Evolutionary conservation across 2,329 filamentous ascomycete species (phyloP).

Genomic region (Cercospora canescens): DNA sequence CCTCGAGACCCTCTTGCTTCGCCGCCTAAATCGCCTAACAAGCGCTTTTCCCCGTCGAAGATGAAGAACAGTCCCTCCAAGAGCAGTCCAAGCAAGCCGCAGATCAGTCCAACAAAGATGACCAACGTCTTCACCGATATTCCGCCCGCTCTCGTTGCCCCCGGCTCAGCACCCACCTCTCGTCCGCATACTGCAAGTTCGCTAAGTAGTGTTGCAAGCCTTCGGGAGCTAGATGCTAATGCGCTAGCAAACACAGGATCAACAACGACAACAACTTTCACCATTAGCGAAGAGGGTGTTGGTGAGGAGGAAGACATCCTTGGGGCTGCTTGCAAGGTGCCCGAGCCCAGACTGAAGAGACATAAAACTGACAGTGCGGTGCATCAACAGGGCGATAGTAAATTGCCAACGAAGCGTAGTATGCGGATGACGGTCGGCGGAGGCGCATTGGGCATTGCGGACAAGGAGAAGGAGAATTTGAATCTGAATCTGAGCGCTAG

Average conservation of each 20-base stretch:
- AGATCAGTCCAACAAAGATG: slow-evolving; percentile 32
- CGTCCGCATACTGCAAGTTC: slow-evolving; percentile 32
- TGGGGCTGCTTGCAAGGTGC: slow-evolving; percentile 25
- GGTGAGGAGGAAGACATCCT: slow-evolving; percentile 3
- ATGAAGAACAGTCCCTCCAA: slow-evolving; percentile 15
- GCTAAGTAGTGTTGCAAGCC: slow-evolving; percentile 29
- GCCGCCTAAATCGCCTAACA: slow-evolving; percentile 36
- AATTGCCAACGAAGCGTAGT: slow-evolving; percentile 45
- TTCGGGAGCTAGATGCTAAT: slow-evolving; percentile 53
- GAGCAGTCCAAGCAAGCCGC: slow-evolving; percentile 32
- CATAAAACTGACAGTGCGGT: slow-evolving; percentile 38
- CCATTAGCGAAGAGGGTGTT: slow-evolving; percentile 35
- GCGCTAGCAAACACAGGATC: slow-evolving; percentile 31
- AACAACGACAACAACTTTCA: slow-evolving; percentile 23
- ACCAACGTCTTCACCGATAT: slow-evolving; percentile 36
- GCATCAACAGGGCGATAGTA: slow-evolving; percentile 35
- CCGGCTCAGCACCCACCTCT: slow-evolving; percentile 27
- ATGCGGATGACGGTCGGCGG: slow-evolving; percentile 45
- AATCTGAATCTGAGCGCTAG: slow-evolving; percentile 46
- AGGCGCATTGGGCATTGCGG: slow-evolving; percentile 17
- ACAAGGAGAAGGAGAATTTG: slow-evolving; percentile 39
- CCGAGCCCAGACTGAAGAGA: slow-evolving; percentile 45
- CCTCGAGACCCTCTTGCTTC: slow-evolving; percentile 29
- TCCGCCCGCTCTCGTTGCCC: slow-evolving; percentile 27
- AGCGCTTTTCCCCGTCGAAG: slow-evolving; percentile 31